Evolutionary conservation across 2,329 filamentous ascomycete genomes (phyloP).

Genomic region (Ascochyta clinopodiicola): DNA sequence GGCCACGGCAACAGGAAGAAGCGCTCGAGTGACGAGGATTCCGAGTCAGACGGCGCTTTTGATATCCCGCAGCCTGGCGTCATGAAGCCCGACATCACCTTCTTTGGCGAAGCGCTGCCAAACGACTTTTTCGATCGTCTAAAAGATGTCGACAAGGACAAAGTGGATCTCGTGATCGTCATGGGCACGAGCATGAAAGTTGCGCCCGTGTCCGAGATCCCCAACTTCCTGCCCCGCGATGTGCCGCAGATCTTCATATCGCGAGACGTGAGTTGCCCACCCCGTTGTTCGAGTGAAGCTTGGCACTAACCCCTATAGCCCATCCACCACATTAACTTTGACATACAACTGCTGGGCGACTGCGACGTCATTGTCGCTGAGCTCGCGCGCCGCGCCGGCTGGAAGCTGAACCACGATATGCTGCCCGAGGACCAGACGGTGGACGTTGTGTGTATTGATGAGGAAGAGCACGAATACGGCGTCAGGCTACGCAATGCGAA

Average conservation of each 20-base stretch:
- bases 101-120: conserved; percentile 92
- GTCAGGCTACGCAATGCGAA: conserved; percentile 33
- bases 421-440: conserved; percentile 71
- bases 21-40: conserved; percentile 61
- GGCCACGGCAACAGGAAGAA: conserved; percentile 48
- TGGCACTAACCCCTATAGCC: conserved; percentile 56
- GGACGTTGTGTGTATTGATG: conserved; percentile 54
- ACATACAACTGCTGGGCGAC: conserved; percentile 94
- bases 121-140: conserved; percentile 82
- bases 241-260: conserved; percentile 93
- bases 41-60: conserved; percentile 66
- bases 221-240: conserved; percentile 76
- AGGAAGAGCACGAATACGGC: conserved; percentile 38
- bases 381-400: conserved; percentile 80
- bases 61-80: conserved; percentile 74
- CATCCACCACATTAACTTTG: conserved; percentile 89
- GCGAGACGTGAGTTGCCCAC: conserved; percentile 64
- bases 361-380: conserved; percentile 91
- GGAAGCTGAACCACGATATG: conserved; percentile 84
- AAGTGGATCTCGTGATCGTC: conserved; percentile 88
- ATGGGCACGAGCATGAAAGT: conserved; percentile 97
- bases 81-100: conserved; percentile 97
- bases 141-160: conserved; percentile 78
- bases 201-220: conserved; percentile 90
- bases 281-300: too few species aligned